phyloP scores from a whole-genome alignment of 768 basidiomycete genomes.

The Gloeophyllum trabeum region DNA sequence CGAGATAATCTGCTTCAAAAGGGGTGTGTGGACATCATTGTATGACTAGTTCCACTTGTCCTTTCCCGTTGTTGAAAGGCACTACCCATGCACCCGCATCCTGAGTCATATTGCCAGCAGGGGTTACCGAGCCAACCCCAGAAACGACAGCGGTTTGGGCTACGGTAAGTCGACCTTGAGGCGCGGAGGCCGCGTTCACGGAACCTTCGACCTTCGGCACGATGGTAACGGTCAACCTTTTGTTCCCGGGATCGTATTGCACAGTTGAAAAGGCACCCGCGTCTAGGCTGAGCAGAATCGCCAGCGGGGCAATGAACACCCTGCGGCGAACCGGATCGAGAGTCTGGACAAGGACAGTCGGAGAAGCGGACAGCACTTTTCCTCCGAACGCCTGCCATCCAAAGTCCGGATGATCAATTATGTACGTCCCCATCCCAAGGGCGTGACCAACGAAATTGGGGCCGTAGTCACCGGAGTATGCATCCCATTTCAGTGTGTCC shows the following conservation, averaged over 20 bases:
- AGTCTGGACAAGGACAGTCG: conserved; percentile 30
- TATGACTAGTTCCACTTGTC: conserved; percentile 12
- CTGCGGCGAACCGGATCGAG: conserved; percentile 37
- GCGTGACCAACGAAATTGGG: conserved; percentile 46
- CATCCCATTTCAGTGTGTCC: conserved; percentile 47
- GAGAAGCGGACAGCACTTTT: conserved; percentile 27
- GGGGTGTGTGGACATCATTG: too few species aligned
- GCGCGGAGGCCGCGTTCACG: conserved; percentile 30
- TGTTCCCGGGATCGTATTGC: conserved; percentile 25
- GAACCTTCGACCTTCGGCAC: conserved; percentile 26
- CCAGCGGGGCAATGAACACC: conserved; percentile 40
- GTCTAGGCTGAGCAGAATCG: conserved; percentile 32
- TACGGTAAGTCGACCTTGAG: conserved; percentile 32
- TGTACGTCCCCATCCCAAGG: conserved; percentile 31
- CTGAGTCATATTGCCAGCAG: conserved; percentile 21
- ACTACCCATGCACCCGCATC: conserved; percentile 38
- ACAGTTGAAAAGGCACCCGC: conserved; percentile 39
- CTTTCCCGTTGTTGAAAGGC: conserved; percentile 29
- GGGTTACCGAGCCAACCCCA: conserved; percentile 27
- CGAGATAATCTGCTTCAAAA: too few species aligned
- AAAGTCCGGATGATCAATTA: conserved; percentile 43
- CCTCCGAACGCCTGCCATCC: conserved; percentile 56
- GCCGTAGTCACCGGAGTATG: conserved; percentile 48
- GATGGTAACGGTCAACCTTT: conserved; percentile 29
- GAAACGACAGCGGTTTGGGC: conserved; percentile 26